A percentile compares a stretch with the other conserved stretches of the same genome.
phyloP scores from a whole-genome alignment of 306 rosid genomes.

The Gillenia trifoliata region DNA sequence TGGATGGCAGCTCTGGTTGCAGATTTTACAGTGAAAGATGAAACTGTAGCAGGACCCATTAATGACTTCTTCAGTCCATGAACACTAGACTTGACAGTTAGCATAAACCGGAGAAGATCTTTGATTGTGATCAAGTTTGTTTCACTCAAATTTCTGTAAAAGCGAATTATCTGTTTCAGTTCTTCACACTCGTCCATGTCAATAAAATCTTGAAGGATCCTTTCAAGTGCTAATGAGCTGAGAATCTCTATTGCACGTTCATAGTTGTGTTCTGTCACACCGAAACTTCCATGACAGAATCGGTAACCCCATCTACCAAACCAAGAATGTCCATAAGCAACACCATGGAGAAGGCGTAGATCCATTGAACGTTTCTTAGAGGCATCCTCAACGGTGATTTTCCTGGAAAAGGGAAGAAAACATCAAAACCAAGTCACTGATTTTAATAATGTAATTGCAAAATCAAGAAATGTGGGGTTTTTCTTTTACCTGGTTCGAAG shows the following conservation, averaged over 20 bases:
- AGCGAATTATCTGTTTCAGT: slow-evolving; percentile 59
- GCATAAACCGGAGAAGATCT: slow-evolving; percentile 81
- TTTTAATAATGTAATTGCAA: background rate
- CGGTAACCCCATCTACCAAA: slow-evolving; percentile 88
- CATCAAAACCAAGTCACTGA: background rate
- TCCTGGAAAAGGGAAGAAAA: slow-evolving; percentile 39
- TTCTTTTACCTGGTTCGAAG: slow-evolving; percentile 55
- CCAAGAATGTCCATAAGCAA: slow-evolving; percentile 88
- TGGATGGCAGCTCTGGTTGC: slow-evolving; percentile 28
- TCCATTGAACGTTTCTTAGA: slow-evolving; percentile 75
- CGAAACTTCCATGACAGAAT: slow-evolving; percentile 73
- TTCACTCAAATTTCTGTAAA: slow-evolving; percentile 76
- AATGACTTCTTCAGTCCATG: slow-evolving; percentile 28
- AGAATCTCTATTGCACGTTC: slow-evolving; percentile 49
- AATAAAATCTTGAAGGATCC: slow-evolving; percentile 32
- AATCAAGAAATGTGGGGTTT: background rate
- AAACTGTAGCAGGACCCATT: slow-evolving; percentile 12
- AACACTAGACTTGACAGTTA: slow-evolving; percentile 59
- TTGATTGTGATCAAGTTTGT: slow-evolving; percentile 54
- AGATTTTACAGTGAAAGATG: slow-evolving; percentile 26
- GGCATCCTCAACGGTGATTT: slow-evolving; percentile 61
- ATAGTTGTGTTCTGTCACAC: slow-evolving; percentile 50
- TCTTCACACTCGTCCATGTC: slow-evolving; percentile 30
- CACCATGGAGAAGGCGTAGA: slow-evolving; percentile 81
- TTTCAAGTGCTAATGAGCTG: slow-evolving; percentile 56